Base-by-base conservation (phyloP, 2,329 filamentous ascomycete genomes). In the Cercospora berteroae region DNA sequence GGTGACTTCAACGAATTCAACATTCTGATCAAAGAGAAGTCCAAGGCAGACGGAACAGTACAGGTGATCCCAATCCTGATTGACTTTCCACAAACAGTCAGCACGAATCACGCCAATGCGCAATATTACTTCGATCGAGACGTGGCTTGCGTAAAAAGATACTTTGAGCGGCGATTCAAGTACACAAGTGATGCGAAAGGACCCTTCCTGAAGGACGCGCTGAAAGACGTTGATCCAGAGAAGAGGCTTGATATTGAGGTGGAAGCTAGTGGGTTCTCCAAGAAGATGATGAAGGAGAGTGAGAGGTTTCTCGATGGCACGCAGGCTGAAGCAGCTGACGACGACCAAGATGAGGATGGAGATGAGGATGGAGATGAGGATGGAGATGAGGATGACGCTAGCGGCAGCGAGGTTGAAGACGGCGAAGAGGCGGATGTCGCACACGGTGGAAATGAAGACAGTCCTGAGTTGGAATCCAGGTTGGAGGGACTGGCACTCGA, bases 1-100 rank as follows among this genome's bases (percentile, higher is more conserved):
- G 95, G 95, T 69, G 95, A 99, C 78, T 99, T 96, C 83, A 99
- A 99, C 82, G 96, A 99, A 80, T 99, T 99, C 85, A 99, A 99
- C 79, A 94, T 99, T 71, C 83, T 99, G 36, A 89, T 99, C 78
- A 93, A 95, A 77, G 94, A 98, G 78, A 77, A 71, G 61, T 63
- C 63, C 39, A 50, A 58, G 9, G 70, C 63, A 20, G 71, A 69
- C 25, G 73, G 72, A 25, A 42, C 60, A 5, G 76, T 91, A 63
- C 84, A 79, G 36, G 82, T 96, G 27, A 88, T 87, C 6, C 95
- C 95, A 0, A 87, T 97, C 63, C 82, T 99, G 56, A 99, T 99
- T 74, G 96, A 99, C 81, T 99, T 99, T 77, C 95, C 95, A 0
- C 95, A 99, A 78, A 98, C 97, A 90, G 88, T 99, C 2, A 98